Evolutionary conservation across 2,329 filamentous ascomycete genomes (phyloP).

Genomic region (Purpureocillium takamizusanense): DNA sequence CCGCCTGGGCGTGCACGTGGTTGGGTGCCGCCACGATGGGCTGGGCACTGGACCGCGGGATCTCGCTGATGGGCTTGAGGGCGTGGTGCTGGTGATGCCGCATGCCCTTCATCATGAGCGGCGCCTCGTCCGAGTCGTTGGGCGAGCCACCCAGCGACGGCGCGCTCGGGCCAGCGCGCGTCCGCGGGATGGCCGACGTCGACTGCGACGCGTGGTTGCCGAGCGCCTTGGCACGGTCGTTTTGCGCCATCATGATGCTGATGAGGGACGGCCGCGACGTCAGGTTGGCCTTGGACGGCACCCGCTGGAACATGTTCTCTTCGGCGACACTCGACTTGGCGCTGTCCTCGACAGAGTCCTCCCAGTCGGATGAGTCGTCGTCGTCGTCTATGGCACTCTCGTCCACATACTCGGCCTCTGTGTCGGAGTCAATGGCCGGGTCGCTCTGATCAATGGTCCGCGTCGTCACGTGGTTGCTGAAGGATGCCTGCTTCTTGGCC

Average conservation of each 20-base stretch:
- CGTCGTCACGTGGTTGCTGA: slow-evolving; percentile 66
- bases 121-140: slow-evolving; percentile 53
- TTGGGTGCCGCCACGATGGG: slow-evolving; percentile 69
- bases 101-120: slow-evolving; percentile 55
- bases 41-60: slow-evolving; percentile 59
- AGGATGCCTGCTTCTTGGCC: slow-evolving; percentile 64
- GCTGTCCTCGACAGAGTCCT: slow-evolving; percentile 68
- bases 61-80: slow-evolving; percentile 48
- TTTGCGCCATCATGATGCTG: slow-evolving; percentile 76
- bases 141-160: slow-evolving; percentile 39
- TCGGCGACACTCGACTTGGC: slow-evolving; percentile 75
- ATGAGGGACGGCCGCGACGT: slow-evolving; percentile 82
- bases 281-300: slow-evolving; percentile 79
- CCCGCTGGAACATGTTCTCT: slow-evolving; percentile 78
- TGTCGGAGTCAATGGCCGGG: slow-evolving; percentile 21
- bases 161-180: slow-evolving; percentile 39
- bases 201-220: slow-evolving; percentile 59
- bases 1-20: slow-evolving; percentile 57
- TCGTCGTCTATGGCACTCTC: slow-evolving; percentile 77
- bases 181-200: slow-evolving; percentile 58
- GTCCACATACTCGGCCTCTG: slow-evolving; percentile 57
- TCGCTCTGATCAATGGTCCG: slow-evolving; percentile 51
- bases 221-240: slow-evolving; percentile 61
- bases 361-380: slow-evolving; percentile 52
- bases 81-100: slow-evolving; percentile 35